A percentile compares a stretch with the other conserved stretches of the same genome.
phyloP scores from a whole-genome alignment of 2,329 filamentous ascomycete species.

The Periglandula ipomoeae region DNA sequence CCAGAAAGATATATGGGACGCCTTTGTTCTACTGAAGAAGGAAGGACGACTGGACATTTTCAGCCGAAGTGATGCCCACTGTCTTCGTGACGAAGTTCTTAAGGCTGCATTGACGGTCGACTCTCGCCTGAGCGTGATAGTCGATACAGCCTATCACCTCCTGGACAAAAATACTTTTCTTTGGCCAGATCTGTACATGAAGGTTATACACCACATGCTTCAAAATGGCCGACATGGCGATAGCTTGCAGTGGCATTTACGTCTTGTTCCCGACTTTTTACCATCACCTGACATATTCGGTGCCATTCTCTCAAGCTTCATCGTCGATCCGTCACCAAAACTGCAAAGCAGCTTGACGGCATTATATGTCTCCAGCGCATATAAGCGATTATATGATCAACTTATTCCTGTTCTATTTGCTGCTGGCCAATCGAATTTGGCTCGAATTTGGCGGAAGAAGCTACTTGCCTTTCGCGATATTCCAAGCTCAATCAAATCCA shows the following conservation, averaged over 20 bases:
- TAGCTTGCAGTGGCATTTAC: constrained; percentile 39
- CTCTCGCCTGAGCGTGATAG: constrained; percentile 16
- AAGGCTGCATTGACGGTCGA: constrained; percentile 18
- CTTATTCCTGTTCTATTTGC: constrained; percentile 42
- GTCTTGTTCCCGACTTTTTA: constrained; percentile 33
- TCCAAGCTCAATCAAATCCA: constrained; percentile 30
- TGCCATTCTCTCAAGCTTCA: constrained; percentile 33
- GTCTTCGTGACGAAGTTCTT: constrained; percentile 22
- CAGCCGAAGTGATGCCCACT: constrained; percentile 13
- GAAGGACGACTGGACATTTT: constrained; percentile 14
- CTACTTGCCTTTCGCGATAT: constrained; percentile 32
- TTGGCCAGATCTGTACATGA: constrained; percentile 44
- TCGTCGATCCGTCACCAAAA: constrained; percentile 24
- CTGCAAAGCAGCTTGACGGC: constrained; percentile 31
- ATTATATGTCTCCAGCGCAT: constrained; percentile 35
- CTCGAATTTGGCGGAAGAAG: constrained; percentile 37
- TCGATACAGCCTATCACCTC: constrained; percentile 24
- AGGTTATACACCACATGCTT: constrained; percentile 35
- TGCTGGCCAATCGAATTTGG: constrained; percentile 33
- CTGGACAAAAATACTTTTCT: constrained; percentile 24
- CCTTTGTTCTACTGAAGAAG: constrained; percentile 15
- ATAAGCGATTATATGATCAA: constrained; percentile 39
- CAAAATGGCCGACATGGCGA: constrained; percentile 26
- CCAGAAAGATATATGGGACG: constrained; percentile 18
- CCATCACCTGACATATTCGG: constrained; percentile 32